A percentile compares a stretch with the other conserved stretches of the same genome.
phyloP scores from a whole-genome alignment of 1,284 basidiomycete species.

The Ganoderma boninense region DNA sequence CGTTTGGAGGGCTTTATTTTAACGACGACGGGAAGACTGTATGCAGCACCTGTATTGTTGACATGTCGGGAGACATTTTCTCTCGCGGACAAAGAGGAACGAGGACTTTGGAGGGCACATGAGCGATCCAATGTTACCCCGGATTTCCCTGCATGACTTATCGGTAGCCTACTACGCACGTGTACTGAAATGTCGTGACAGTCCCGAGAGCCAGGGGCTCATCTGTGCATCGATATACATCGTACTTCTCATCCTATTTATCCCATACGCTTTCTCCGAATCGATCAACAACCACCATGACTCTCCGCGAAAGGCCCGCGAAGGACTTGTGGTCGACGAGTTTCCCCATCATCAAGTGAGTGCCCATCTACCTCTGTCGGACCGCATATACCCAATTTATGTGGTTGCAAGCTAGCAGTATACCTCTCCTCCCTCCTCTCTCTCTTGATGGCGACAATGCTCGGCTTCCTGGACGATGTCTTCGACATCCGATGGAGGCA shows the following conservation, averaged over 20 bases:
- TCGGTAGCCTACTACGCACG: neutral
- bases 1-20: no score
- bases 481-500: slow-evolving; percentile 99
- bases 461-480: slow-evolving; percentile 97
- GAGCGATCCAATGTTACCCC: no score
- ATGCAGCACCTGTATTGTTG: no score
- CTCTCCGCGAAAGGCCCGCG: slow-evolving; percentile 49
- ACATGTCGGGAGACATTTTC: no score
- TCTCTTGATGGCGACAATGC: slow-evolving; percentile 89
- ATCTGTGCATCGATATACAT: slow-evolving; percentile 93
- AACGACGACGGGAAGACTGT: no score
- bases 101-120: no score
- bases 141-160: no score
- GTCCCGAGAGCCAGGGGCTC: slow-evolving; percentile 94
- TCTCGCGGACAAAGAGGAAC: no score
- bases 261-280: slow-evolving; percentile 89
- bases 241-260: slow-evolving; percentile 84
- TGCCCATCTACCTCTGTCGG: slow-evolving; percentile 15
- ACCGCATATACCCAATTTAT: slow-evolving; percentile 11
- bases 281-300: slow-evolving; percentile 62
- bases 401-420: slow-evolving; percentile 73
- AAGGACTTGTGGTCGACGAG: slow-evolving; percentile 71
- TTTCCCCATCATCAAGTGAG: slow-evolving; percentile 91
- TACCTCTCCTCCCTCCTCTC: slow-evolving; percentile 97
- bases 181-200: slow-evolving; percentile 44